Conservation (phyloP, 148 eudicot species). For the Rhododendron simsii region DNA sequence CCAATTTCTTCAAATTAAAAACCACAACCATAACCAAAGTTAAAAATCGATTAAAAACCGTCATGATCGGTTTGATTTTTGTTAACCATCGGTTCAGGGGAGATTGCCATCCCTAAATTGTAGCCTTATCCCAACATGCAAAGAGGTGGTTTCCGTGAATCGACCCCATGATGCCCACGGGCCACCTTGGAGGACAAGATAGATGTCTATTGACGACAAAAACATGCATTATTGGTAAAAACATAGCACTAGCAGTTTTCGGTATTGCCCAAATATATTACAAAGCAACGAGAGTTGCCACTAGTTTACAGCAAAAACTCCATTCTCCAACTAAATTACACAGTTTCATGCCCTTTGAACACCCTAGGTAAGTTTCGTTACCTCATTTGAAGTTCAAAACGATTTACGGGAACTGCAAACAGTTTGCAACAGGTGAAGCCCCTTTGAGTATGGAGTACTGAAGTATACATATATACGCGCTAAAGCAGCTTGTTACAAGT, state of each 20-base stretch:
- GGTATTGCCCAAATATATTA: neutral
- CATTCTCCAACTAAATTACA: conserved; percentile 8
- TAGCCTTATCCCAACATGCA: neutral
- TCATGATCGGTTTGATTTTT: too few species aligned
- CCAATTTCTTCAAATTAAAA: too few species aligned
- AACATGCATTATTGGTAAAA: neutral
- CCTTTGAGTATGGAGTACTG: neutral
- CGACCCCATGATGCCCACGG: neutral
- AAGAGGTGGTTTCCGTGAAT: neutral
- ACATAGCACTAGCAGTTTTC: neutral
- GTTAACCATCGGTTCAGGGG: neutral
- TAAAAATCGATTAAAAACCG: neutral
- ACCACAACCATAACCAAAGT: neutral
- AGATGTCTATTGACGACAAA: neutral
- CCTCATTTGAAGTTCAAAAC: neutral
- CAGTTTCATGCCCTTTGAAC: neutral
- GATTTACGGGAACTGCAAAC: neutral
- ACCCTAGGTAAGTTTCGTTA: neutral
- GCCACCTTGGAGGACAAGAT: neutral
- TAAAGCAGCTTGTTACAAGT: conserved; percentile 90
- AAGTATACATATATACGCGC: conserved; percentile 17
- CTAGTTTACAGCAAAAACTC: neutral
- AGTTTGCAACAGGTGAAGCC: neutral
- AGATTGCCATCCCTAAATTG: neutral
- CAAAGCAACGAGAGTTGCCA: conserved; percentile 8